A percentile compares a stretch with the other conserved stretches of the same genome.
These are phyloP conservation scores for Lipomyces japonicus DNA, from an alignment of 805 yeast species.

Conservation along the genomic window DNA sequence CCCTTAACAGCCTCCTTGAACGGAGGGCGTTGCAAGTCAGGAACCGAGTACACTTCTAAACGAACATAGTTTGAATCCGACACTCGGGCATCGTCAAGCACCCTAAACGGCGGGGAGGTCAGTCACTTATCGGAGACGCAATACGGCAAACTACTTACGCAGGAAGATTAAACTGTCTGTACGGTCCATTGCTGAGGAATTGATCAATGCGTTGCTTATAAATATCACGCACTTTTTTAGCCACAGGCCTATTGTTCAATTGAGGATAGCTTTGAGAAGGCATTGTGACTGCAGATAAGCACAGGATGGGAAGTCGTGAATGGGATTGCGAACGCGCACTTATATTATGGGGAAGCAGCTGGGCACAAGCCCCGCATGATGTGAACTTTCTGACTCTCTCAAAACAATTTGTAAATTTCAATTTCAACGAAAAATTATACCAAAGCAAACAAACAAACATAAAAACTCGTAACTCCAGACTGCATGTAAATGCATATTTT, in stretches of 20 bases:
- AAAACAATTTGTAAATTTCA: too few relatives aligned
- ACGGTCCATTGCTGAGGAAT: constrained; percentile 72
- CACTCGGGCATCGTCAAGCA: constrained; percentile 60
- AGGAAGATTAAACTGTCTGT: constrained; percentile 67
- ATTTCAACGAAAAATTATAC: too few relatives aligned
- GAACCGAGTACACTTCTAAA: constrained; percentile 68
- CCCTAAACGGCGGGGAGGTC: constrained; percentile 32
- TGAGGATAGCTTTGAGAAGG: constrained; percentile 34
- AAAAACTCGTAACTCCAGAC: too few relatives aligned
- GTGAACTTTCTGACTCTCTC: too few relatives aligned
- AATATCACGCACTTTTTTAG: constrained; percentile 71
- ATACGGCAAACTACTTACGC: constrained; percentile 36
- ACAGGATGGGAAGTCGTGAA: too few relatives aligned
- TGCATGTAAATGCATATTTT: too few relatives aligned
- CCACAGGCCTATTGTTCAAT: constrained; percentile 53
- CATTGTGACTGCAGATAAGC: too few relatives aligned
- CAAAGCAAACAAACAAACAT: too few relatives aligned
- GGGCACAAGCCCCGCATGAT: too few relatives aligned
- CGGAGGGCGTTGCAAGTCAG: constrained; percentile 61
- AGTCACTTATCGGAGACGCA: background rate
- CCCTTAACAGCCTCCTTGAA: constrained; percentile 56
- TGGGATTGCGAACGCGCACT: too few relatives aligned
- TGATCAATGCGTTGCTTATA: constrained; percentile 71
- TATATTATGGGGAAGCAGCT: too few relatives aligned
- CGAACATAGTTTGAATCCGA: constrained; percentile 51